phyloP scores from a whole-genome alignment of 805 yeast species.

The Kuraishia floccosa region DNA sequence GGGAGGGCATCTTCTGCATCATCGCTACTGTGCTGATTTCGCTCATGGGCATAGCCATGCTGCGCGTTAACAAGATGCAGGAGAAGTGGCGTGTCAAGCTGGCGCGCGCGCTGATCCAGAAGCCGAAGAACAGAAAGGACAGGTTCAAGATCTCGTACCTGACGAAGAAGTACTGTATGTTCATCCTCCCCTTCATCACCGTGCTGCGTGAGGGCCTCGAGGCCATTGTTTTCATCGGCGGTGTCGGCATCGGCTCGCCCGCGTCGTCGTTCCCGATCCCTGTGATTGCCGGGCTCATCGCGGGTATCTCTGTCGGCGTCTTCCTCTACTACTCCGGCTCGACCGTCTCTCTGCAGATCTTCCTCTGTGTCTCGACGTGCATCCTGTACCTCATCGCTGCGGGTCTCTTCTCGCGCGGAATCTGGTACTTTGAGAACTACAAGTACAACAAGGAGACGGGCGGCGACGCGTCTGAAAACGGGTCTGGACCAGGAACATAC shows the following conservation, averaged over 20 bases:
- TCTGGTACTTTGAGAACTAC: constrained; percentile 80
- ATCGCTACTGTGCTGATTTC: constrained; percentile 87
- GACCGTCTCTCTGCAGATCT: constrained; percentile 71
- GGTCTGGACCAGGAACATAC: constrained; percentile 93
- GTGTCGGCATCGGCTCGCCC: constrained; percentile 71
- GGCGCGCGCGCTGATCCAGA: constrained; percentile 66
- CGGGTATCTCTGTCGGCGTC: constrained; percentile 66
- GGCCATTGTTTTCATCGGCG: constrained; percentile 87
- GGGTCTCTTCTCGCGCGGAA: constrained; percentile 87
- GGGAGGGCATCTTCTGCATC: constrained; percentile 95
- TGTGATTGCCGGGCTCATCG: constrained; percentile 76
- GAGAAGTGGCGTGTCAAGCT: constrained; percentile 95
- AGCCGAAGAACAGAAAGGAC: constrained; percentile 36
- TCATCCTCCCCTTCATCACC: constrained; percentile 74
- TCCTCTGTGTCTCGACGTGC: constrained; percentile 79
- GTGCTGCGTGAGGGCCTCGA: constrained; percentile 85
- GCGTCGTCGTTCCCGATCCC: constrained; percentile 79
- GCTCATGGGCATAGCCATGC: constrained; percentile 93
- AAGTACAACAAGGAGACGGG: constrained; percentile 59
- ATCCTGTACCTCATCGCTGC: constrained; percentile 84
- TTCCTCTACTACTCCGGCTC: constrained; percentile 77
- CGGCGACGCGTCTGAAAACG: constrained; percentile 91
- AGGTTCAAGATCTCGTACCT: constrained; percentile 43
- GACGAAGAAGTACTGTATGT: constrained; percentile 63
- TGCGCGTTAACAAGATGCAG: constrained; percentile 92